A percentile compares a stretch with the other conserved stretches of the same genome.
phyloP scores from a whole-genome alignment of 2,329 filamentous ascomycete species.

The Apiospora kogelbergensis region DNA sequence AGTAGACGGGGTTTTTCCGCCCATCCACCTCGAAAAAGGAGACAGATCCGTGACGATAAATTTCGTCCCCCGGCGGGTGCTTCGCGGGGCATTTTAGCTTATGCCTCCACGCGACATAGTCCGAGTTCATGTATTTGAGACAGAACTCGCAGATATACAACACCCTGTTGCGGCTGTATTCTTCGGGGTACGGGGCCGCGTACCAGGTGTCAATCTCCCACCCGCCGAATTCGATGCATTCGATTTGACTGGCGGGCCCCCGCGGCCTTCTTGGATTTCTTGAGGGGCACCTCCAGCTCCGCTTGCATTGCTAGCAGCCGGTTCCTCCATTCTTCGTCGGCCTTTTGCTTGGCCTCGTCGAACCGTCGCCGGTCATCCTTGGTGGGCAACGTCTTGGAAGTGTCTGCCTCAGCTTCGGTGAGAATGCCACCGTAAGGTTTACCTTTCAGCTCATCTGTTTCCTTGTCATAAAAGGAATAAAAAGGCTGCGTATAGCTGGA shows the following conservation, averaged over 20 bases:
- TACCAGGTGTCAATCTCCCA: constrained; percentile 99
- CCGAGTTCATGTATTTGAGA: constrained; percentile 98
- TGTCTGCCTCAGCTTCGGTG: constrained; percentile 86
- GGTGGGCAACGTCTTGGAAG: constrained; percentile 80
- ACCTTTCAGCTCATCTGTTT: constrained; percentile 83
- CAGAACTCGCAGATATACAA: constrained; percentile 99
- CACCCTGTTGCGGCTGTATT: constrained; percentile 94
- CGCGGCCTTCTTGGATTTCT: constrained; percentile 72
- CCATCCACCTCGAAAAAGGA: constrained; percentile 98
- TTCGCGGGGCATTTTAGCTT: constrained; percentile 97
- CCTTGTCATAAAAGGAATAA: constrained; percentile 85
- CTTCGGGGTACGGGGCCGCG: constrained; percentile 94
- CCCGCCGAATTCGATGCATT: constrained; percentile 96
- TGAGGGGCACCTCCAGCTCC: constrained; percentile 60
- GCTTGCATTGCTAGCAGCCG: constrained; percentile 60
- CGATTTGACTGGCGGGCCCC: constrained; percentile 93
- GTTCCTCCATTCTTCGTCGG: constrained; percentile 88
- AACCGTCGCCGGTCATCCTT: constrained; percentile 82
- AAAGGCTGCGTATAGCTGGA: constrained; percentile 73
- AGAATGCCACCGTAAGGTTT: constrained; percentile 96
- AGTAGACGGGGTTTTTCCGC: constrained; percentile 96
- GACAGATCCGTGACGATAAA: constrained; percentile 86
- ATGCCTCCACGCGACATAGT: constrained; percentile 96
- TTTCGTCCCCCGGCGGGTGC: constrained; percentile 95
- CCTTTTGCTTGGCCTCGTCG: constrained; percentile 84